Evolutionary conservation across 2,329 filamentous ascomycete genomes (phyloP).

Genomic region (Colletotrichum somersetense): DNA sequence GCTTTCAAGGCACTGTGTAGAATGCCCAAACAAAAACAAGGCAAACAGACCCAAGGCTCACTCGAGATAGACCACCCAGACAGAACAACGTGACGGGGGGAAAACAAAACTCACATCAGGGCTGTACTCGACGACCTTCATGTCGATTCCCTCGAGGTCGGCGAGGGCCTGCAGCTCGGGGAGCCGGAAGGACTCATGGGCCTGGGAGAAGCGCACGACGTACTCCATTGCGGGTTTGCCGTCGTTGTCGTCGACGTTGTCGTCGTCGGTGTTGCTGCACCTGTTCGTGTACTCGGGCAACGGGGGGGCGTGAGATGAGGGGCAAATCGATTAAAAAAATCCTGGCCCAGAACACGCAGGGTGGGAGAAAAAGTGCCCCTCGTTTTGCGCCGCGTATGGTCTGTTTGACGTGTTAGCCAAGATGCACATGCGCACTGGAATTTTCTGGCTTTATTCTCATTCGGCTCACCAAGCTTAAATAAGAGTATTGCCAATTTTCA

Average conservation of each 20-base stretch:
- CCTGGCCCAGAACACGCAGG: constrained; percentile 20
- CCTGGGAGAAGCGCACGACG: constrained; percentile 89
- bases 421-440: background rate
- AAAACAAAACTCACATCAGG: constrained; percentile 72
- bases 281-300: background rate
- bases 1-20: no score
- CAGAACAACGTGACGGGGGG: background rate
- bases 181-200: constrained; percentile 89
- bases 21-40: background rate
- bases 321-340: constrained; percentile 23
- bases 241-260: background rate
- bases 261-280: background rate
- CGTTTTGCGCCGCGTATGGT: constrained; percentile 9
- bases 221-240: constrained; percentile 71
- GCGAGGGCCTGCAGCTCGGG: constrained; percentile 88
- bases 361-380: constrained; percentile 36
- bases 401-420: background rate
- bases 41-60: background rate
- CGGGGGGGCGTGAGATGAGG: constrained; percentile 2
- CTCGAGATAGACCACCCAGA: background rate
- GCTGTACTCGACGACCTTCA: constrained; percentile 82
- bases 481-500: no score
- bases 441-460: background rate
- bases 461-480: background rate
- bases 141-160: constrained; percentile 71